These are phyloP conservation scores for Talaromyces piceae DNA, from an alignment of 2,329 filamentous ascomycete species.

Conservation along the genomic window DNA sequence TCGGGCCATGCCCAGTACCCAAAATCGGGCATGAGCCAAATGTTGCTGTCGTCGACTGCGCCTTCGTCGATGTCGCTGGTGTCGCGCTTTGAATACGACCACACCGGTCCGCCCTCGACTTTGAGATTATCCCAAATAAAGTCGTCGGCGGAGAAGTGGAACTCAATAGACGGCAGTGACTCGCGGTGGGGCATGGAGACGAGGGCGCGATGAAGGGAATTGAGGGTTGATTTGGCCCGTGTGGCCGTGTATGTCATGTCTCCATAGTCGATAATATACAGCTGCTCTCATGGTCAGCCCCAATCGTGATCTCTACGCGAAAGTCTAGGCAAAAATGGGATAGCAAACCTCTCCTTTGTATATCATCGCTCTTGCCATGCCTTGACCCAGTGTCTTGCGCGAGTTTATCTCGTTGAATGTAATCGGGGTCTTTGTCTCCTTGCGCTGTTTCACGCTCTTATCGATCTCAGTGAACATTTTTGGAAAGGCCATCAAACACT, in stretches of 20 bases:
- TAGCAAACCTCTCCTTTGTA: conserved; percentile 28
- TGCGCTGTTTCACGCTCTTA: conserved; percentile 20
- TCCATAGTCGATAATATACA: conserved; percentile 31
- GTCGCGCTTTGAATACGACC: conserved; percentile 28
- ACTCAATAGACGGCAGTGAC: conserved; percentile 43
- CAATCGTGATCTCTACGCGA: not conserved
- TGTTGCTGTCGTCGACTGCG: conserved; percentile 25
- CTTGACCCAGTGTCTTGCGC: conserved; percentile 22
- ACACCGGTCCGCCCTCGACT: conserved; percentile 19
- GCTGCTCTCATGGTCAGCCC: conserved; percentile 16
- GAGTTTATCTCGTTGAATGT: conserved; percentile 29
- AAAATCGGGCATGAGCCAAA: conserved; percentile 49
- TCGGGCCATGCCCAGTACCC: conserved; percentile 49
- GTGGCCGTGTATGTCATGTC: conserved; percentile 27
- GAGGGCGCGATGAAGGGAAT: conserved; percentile 44
- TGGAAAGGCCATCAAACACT: conserved; percentile 35
- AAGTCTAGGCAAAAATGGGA: not conserved
- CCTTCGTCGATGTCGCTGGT: conserved; percentile 22
- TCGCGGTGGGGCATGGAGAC: conserved; percentile 30
- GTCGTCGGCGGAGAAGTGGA: conserved; percentile 43
- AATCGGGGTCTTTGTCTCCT: conserved; percentile 19
- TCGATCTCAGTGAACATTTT: conserved; percentile 33
- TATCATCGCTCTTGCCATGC: conserved; percentile 31
- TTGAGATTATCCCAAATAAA: conserved; percentile 21
- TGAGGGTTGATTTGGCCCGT: conserved; percentile 37